Conservation (phyloP, 306 rosid genomes). For the Cicer arietinum region DNA sequence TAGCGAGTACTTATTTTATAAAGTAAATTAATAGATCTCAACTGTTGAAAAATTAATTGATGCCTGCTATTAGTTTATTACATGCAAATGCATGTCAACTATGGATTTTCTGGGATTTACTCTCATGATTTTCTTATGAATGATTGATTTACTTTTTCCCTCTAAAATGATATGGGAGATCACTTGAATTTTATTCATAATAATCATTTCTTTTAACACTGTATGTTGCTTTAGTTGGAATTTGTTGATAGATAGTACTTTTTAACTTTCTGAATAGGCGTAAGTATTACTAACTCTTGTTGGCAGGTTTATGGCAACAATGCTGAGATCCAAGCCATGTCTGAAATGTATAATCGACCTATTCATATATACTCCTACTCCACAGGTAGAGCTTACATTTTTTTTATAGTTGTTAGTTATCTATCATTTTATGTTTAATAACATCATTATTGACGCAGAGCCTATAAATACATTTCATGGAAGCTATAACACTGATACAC, state of each 20-base stretch:
- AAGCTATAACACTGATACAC: slow-evolving; percentile 78
- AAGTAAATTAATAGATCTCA: neutral
- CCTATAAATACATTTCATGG: slow-evolving; percentile 96
- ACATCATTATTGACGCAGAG: slow-evolving; percentile 61
- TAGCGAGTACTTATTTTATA: neutral
- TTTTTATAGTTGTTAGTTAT: neutral
- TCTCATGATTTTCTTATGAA: neutral
- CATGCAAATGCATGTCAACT: neutral
- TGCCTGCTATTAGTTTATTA: neutral
- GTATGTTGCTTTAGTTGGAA: slow-evolving; percentile 19
- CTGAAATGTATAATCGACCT: slow-evolving; percentile 96
- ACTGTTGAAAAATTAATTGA: neutral
- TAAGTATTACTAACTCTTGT: slow-evolving; percentile 31
- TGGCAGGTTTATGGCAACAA: slow-evolving; percentile 96
- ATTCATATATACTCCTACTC: slow-evolving; percentile 87
- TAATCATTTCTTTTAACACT: neutral
- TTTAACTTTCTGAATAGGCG: slow-evolving; percentile 30
- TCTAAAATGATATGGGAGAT: neutral
- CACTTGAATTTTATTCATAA: neutral
- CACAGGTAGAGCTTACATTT: slow-evolving; percentile 58
- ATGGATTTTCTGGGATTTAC: neutral
- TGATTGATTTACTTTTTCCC: neutral
- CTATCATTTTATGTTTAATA: slow-evolving; percentile 29
- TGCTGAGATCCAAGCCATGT: slow-evolving; percentile 91
- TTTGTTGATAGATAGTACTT: slow-evolving; percentile 8